These are phyloP conservation scores for Senna tora DNA, from an alignment of 306 rosid genomes.

Conservation along the genomic window DNA sequence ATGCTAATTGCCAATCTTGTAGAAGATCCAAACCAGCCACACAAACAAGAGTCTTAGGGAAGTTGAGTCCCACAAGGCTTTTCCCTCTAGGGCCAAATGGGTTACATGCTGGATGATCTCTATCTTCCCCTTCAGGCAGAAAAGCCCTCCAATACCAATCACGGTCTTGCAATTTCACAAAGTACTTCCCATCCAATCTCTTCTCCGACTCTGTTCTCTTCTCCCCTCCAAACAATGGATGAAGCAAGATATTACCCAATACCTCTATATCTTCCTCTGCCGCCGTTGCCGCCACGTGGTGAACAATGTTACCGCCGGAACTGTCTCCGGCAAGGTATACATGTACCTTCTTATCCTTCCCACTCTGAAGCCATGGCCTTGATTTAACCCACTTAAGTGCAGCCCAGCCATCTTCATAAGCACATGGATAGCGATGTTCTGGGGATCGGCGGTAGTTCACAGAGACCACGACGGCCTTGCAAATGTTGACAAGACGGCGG, in stretches of 20 bases:
- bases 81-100: conserved; percentile 72
- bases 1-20: conserved; percentile 88
- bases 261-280: conserved; percentile 71
- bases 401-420: conserved; percentile 87
- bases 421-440: conserved; percentile 74
- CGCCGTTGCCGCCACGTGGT: conserved; percentile 74
- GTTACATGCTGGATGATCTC: conserved; percentile 89
- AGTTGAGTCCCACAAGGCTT: conserved; percentile 57
- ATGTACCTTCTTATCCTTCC: conserved; percentile 72
- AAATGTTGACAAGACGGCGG: conserved; percentile 68
- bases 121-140: conserved; percentile 80
- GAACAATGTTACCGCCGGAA: conserved; percentile 87
- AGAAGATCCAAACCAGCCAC: conserved; percentile 92
- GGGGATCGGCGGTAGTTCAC: conserved; percentile 88
- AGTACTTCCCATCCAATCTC: conserved; percentile 79
- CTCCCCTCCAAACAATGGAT: conserved; percentile 83
- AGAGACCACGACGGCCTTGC: conserved; percentile 82
- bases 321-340: conserved; percentile 88
- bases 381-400: conserved; percentile 84
- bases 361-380: conserved; percentile 82
- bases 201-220: conserved; percentile 65
- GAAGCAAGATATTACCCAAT: conserved; percentile 85
- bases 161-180: conserved; percentile 77
- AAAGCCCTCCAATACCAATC: conserved; percentile 98
- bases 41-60: conserved; percentile 81